Evolutionary conservation across 192 early-diverging fungal species (phyloP).

Genomic region (Obelidium mucronatum): DNA sequence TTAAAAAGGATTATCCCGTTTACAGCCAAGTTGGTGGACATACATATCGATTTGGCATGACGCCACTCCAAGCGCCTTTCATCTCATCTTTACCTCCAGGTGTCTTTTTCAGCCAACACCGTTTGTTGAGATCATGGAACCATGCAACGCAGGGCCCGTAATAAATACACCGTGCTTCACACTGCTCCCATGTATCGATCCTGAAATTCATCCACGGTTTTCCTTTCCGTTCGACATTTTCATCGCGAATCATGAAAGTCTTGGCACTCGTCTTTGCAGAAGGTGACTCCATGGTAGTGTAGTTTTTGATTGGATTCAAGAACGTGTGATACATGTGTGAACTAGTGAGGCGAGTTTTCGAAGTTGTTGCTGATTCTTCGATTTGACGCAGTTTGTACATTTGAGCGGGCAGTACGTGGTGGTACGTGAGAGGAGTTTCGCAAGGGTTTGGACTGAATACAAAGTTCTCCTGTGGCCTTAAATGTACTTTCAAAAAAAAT

Average conservation of each 20-base stretch:
- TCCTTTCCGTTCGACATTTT: slow-evolving; percentile 7
- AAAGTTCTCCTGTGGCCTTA: background rate
- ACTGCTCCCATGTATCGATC: background rate
- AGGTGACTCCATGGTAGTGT: background rate
- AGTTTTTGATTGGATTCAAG: background rate
- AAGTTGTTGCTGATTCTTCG: background rate
- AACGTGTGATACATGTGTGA: slow-evolving; percentile 19
- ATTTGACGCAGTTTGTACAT: slow-evolving; percentile 48
- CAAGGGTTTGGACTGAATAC: slow-evolving; percentile 42
- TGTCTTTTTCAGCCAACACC: slow-evolving; percentile 33
- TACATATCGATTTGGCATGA: background rate
- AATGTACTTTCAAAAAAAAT: background rate
- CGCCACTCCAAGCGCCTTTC: slow-evolving; percentile 19
- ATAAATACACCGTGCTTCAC: slow-evolving; percentile 18
- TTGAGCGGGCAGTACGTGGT: slow-evolving; percentile 43
- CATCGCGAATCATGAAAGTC: background rate
- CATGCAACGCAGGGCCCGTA: slow-evolving; percentile 13
- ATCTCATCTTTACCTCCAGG: slow-evolving; percentile 11
- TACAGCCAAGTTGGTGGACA: too few species aligned
- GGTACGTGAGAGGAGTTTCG: slow-evolving; percentile 46
- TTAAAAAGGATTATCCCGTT: too few species aligned
- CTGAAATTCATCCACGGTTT: slow-evolving; percentile 9
- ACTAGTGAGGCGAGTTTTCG: slow-evolving; percentile 32
- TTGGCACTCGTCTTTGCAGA: background rate
- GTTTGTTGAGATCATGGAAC: background rate